Percentiles rank a stretch among this genome's conserved stretches.
Conservation (phyloP, 371 early-diverging fungal genomes). For the Rhizopus sp. region DNA sequence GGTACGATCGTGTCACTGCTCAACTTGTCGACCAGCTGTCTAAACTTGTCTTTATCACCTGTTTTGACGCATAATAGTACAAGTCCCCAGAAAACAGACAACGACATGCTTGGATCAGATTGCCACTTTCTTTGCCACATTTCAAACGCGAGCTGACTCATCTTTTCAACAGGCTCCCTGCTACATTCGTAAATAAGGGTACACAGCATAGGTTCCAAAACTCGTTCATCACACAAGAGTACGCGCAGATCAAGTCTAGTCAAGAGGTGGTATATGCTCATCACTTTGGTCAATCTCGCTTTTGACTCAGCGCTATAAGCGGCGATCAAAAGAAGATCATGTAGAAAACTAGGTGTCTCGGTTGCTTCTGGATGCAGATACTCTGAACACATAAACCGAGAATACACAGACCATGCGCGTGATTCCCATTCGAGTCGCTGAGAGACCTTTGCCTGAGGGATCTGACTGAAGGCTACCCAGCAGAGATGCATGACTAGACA, state of each 20-base stretch:
- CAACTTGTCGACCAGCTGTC: constrained; percentile 7
- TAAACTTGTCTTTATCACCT: constrained; percentile 27
- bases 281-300: constrained; percentile 31
- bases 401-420: constrained; percentile 42
- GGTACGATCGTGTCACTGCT: constrained; percentile 14
- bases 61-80: constrained; percentile 29
- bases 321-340: constrained; percentile 33
- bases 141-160: constrained; percentile 31
- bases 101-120: constrained; percentile 4
- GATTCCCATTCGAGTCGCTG: constrained; percentile 34
- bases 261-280: constrained; percentile 33
- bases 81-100: constrained; percentile 24
- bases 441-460: constrained; percentile 20
- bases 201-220: constrained; percentile 39
- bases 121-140: constrained; percentile 29
- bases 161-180: constrained; percentile 22
- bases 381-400: constrained; percentile 44
- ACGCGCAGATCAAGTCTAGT: constrained; percentile 20
- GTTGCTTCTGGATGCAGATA: constrained; percentile 34
- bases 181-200: constrained; percentile 33
- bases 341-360: constrained; percentile 37
- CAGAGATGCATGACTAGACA: constrained; percentile 39
- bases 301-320: constrained; percentile 33
- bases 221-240: constrained; percentile 35
- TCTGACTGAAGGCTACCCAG: constrained; percentile 32